Conservation (phyloP, 495 filamentous ascomycete genomes). For the Peziza echinospora region DNA sequence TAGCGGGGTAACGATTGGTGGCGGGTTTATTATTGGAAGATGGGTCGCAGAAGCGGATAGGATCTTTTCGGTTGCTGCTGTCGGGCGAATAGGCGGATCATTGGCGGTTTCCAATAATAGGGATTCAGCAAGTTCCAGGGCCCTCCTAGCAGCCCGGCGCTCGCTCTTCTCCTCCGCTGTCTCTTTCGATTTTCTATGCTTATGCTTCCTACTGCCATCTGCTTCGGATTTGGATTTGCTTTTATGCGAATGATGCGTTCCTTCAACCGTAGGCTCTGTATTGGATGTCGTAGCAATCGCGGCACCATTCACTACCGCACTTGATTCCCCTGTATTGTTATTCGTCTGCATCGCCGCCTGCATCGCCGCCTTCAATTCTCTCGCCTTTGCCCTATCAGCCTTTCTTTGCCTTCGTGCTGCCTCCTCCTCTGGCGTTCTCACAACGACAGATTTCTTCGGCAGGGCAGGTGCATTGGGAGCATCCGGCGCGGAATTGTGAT, state of each 20-base stretch:
- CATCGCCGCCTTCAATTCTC: neutral
- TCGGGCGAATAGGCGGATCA: too few species aligned
- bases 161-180: neutral
- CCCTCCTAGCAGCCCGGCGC: neutral
- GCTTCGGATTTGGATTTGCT: neutral
- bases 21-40: too few species aligned
- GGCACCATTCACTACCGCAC: neutral
- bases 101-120: neutral
- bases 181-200: neutral
- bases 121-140: neutral
- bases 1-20: neutral
- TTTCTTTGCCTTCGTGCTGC: neutral
- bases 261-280: neutral
- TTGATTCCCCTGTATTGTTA: neutral
- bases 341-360: too few species aligned
- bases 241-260: neutral
- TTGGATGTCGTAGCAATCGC: too few species aligned
- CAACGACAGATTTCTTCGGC: neutral
- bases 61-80: too few species aligned
- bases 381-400: neutral
- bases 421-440: neutral
- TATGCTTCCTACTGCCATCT: neutral
- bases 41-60: too few species aligned
- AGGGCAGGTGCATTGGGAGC: neutral
- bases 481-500: neutral